Percentiles rank a stretch among this genome's conserved stretches.
Evolutionary conservation across 2,329 filamentous ascomycete genomes (phyloP).

Genomic region (Furcasterigmium furcatum): DNA sequence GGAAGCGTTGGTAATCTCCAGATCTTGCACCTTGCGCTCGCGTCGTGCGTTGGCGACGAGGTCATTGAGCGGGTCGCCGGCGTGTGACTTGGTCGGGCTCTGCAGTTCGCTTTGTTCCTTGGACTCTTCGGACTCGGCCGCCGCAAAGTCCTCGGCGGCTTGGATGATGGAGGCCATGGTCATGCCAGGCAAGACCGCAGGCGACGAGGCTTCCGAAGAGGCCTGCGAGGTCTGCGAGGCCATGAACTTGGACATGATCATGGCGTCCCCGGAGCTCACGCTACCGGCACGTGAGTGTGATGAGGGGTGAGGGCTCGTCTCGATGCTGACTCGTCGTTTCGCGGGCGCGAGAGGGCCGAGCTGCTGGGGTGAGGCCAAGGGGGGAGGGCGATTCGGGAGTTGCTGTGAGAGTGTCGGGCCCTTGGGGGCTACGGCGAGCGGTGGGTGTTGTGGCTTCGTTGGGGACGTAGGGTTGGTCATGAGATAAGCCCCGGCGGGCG

Average conservation of each 20-base stretch:
- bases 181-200: slow-evolving; percentile 34
- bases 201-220: slow-evolving; percentile 30
- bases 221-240: slow-evolving; percentile 23
- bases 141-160: slow-evolving; percentile 47
- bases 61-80: slow-evolving; percentile 64
- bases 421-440: slow-evolving; percentile 5
- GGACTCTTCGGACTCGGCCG: slow-evolving; percentile 23
- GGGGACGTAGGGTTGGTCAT: slow-evolving; percentile 46
- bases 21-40: slow-evolving; percentile 91
- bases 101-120: slow-evolving; percentile 32
- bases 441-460: slow-evolving; percentile 31
- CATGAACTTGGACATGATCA: slow-evolving; percentile 30
- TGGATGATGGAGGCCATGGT: slow-evolving; percentile 56
- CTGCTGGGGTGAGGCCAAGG: slow-evolving; percentile 11
- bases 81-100: slow-evolving; percentile 57
- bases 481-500: slow-evolving; percentile 17
- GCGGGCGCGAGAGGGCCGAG: slow-evolving; percentile 24
- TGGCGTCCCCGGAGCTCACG: slow-evolving; percentile 29
- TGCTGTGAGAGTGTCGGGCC: neutral
- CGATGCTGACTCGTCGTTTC: slow-evolving; percentile 40
- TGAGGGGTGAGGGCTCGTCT: slow-evolving; percentile 28
- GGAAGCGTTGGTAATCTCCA: slow-evolving; percentile 95
- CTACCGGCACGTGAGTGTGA: slow-evolving; percentile 40
- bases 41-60: slow-evolving; percentile 83
- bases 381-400: slow-evolving; percentile 10